Evolutionary conservation across 805 yeast species (phyloP).

Genomic region (Ogataea saltuana): DNA sequence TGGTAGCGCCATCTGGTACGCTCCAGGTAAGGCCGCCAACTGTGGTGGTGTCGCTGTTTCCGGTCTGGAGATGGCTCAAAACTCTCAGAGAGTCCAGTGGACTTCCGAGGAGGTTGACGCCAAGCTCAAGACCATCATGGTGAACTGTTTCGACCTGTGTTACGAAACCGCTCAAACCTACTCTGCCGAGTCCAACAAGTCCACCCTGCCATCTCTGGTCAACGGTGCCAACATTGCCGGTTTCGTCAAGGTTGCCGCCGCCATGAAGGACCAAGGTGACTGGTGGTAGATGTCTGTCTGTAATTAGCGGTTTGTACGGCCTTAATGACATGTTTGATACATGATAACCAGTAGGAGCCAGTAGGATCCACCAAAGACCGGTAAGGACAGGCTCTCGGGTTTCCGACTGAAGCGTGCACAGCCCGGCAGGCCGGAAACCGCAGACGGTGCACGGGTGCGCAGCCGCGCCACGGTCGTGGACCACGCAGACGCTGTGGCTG

Average conservation of each 20-base stretch:
- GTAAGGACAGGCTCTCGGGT: too few species aligned
- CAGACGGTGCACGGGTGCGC: too few species aligned
- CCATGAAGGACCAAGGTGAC: slow-evolving; percentile 98
- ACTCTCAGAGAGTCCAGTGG: slow-evolving; percentile 93
- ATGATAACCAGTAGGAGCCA: too few species aligned
- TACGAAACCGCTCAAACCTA: slow-evolving; percentile 81
- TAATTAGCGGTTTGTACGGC: slow-evolving; percentile 10
- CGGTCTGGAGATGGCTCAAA: slow-evolving; percentile 99
- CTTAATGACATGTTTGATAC: background rate
- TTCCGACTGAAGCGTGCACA: too few species aligned
- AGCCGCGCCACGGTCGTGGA: too few species aligned
- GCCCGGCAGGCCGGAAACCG: too few species aligned
- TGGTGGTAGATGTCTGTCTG: slow-evolving; percentile 32
- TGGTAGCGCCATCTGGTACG: slow-evolving; percentile 83
- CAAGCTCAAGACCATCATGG: slow-evolving; percentile 90
- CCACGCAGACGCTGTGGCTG: too few species aligned
- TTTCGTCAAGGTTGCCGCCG: slow-evolving; percentile 97
- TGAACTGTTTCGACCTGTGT: slow-evolving; percentile 89
- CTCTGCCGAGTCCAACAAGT: slow-evolving; percentile 65
- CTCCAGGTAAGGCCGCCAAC: slow-evolving; percentile 99
- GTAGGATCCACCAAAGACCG: too few species aligned
- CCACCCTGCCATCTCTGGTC: slow-evolving; percentile 86
- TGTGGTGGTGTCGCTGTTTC: slow-evolving; percentile 99
- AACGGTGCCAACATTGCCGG: slow-evolving; percentile 99
- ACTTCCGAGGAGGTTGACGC: slow-evolving; percentile 88